A percentile compares a stretch with the other conserved stretches of the same genome.
Evolutionary conservation across 768 basidiomycete species (phyloP).

Genomic region (Butyriboletus loyo): DNA sequence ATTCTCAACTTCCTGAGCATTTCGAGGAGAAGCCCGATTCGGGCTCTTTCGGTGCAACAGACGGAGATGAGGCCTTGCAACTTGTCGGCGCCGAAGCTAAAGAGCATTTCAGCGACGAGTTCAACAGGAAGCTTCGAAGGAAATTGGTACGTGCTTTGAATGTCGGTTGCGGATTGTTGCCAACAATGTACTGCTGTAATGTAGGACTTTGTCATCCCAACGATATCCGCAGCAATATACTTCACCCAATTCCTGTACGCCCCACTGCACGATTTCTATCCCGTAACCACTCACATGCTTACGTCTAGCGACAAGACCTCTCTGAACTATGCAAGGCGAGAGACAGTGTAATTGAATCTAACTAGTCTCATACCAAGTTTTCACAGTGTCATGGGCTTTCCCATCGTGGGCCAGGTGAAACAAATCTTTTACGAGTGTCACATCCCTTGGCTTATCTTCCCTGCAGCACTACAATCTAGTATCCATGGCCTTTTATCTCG

Average conservation of each 20-base stretch:
- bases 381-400: constrained; percentile 60
- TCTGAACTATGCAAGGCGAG: constrained; percentile 65
- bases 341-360: neutral
- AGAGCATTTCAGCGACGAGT: constrained; percentile 57
- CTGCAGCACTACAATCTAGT: constrained; percentile 60
- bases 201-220: constrained; percentile 51
- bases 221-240: constrained; percentile 61
- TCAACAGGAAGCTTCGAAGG: constrained; percentile 51
- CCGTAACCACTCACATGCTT: constrained; percentile 1
- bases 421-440: neutral
- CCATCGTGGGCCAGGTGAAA: constrained; percentile 56
- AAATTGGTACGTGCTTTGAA: constrained; percentile 46
- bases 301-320: constrained; percentile 60
- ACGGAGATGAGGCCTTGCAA: constrained; percentile 59
- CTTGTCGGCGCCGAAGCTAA: constrained; percentile 55
- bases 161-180: neutral
- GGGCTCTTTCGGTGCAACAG: constrained; percentile 33
- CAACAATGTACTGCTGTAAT: neutral
- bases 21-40: constrained; percentile 36
- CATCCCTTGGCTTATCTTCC: neutral
- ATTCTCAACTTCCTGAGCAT: constrained; percentile 5
- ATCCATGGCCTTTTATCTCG: constrained; percentile 62
- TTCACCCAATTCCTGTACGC: constrained; percentile 64
- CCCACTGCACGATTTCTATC: neutral
- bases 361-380: constrained; percentile 1